phyloP scores from a whole-genome alignment of 2,329 filamentous ascomycete genomes.

The Bipolaris oryzae region DNA sequence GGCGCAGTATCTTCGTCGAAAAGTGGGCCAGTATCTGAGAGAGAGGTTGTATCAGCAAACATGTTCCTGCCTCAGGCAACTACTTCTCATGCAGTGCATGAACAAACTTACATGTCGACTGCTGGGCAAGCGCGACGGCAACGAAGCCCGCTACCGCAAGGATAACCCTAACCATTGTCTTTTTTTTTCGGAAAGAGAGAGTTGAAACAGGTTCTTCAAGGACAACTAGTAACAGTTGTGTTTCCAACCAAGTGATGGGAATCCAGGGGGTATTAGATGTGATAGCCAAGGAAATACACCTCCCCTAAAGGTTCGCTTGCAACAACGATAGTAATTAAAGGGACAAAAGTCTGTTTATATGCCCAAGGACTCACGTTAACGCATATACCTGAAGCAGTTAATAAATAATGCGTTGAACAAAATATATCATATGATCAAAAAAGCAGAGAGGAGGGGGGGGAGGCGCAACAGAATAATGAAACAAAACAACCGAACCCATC shows the following conservation, averaged over 20 bases:
- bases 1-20: slow-evolving; percentile 27
- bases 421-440: no score
- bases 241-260: background rate
- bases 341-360: no score
- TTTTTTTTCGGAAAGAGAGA: background rate
- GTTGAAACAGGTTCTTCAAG: background rate
- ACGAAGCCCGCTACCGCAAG: slow-evolving; percentile 8
- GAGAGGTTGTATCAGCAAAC: background rate
- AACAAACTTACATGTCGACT: slow-evolving; percentile 9
- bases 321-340: no score
- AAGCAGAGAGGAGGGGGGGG: no score
- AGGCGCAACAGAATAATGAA: no score
- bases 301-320: no score
- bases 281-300: no score
- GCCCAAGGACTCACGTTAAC: no score
- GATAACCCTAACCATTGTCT: slow-evolving; percentile 5
- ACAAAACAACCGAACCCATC: no score
- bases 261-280: no score
- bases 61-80: background rate
- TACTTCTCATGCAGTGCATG: background rate
- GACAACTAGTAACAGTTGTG: background rate
- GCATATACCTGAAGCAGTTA: no score
- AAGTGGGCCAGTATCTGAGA: slow-evolving; percentile 24
- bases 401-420: no score
- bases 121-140: slow-evolving; percentile 8